Base-by-base conservation (phyloP, 2,329 filamentous ascomycete genomes). In the Periconia sp. region DNA sequence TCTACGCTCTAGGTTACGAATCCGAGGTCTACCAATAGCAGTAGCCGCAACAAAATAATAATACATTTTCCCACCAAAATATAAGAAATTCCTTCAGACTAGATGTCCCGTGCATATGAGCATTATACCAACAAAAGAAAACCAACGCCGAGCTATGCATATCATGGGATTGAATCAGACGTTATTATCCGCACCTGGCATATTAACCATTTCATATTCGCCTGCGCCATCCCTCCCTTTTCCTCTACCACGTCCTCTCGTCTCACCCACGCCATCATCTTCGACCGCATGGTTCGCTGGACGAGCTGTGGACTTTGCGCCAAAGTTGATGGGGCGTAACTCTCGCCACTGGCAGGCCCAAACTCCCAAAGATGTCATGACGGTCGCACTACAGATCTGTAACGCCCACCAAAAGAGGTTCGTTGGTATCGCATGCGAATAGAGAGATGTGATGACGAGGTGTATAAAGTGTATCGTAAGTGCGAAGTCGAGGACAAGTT, bases 321-420 rank as follows among this genome's bases (percentile, higher is more conserved):
- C 91, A 69, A 97, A 97, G 54, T 85, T 88, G 64, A 97, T 95
- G 11, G 94, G 93, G 66, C 86, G 83, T 52, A 99, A 77, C 75
- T 99, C 94, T 56, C 93, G 83, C 81, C 92, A 95, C 68, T 88
- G 91, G 71, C 93, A 97, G 2, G 88, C 90, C 90, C 93, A 97
- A 37, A 95, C 88, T 3, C 91, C 92, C 1, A 94, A 78, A 45
- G 79, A 84, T 9, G 81, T 84, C 85, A 90, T 90, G 37, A 89
- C 69, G 0, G 76, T 76, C 6, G 83, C 81, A 60, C 85, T 88
- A 41, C 78, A 78, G 46, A 81, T 73, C 68, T 90, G 86, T 1
- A 90, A 72, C 1, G 76, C 78, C 93, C 94, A 99, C 94, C 94
- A 99, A 65, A 95, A 88, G 59, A 85, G 76, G 72, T 93, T 87